Conservation (phyloP, 257 asterid genomes). For the Nicotiana obtusifolia region DNA sequence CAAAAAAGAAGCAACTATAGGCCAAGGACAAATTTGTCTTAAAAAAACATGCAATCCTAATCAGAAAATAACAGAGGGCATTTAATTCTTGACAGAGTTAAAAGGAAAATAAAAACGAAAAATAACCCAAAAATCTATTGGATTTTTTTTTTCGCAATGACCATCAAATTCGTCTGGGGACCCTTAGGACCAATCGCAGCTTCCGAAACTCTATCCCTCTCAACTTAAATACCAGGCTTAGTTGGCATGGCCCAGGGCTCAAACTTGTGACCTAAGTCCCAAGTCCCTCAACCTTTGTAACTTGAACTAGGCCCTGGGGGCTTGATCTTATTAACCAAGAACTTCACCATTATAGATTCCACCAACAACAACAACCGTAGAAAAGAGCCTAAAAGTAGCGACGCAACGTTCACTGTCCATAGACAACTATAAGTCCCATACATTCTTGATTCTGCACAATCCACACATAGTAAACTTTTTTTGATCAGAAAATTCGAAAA, state of each 20-base stretch:
- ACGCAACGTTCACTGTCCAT: not conserved
- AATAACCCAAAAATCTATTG: not conserved
- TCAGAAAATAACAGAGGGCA: not conserved
- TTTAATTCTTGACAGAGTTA: not conserved
- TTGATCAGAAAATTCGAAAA: not conserved
- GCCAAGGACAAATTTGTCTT: not conserved
- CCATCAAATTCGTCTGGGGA: too few relatives aligned
- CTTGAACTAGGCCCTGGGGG: too few relatives aligned
- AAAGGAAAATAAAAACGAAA: not conserved
- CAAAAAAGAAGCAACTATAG: not conserved
- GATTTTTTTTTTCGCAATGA: not conserved
- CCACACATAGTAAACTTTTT: not conserved
- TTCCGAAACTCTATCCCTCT: too few relatives aligned
- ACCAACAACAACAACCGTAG: not conserved
- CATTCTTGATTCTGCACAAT: not conserved
- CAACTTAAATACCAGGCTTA: too few relatives aligned
- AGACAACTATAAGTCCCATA: not conserved
- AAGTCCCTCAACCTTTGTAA: too few relatives aligned
- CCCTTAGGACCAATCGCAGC: too few relatives aligned
- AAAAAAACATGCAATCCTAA: not conserved
- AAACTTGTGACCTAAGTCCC: too few relatives aligned
- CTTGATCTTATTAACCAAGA: not conserved
- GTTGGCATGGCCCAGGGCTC: too few relatives aligned
- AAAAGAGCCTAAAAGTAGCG: not conserved
- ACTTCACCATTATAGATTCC: not conserved